These are phyloP conservation scores for Bryum argenteum DNA, from an alignment of 225 moss, liverwort and hornwort species.

Conservation along the genomic window DNA sequence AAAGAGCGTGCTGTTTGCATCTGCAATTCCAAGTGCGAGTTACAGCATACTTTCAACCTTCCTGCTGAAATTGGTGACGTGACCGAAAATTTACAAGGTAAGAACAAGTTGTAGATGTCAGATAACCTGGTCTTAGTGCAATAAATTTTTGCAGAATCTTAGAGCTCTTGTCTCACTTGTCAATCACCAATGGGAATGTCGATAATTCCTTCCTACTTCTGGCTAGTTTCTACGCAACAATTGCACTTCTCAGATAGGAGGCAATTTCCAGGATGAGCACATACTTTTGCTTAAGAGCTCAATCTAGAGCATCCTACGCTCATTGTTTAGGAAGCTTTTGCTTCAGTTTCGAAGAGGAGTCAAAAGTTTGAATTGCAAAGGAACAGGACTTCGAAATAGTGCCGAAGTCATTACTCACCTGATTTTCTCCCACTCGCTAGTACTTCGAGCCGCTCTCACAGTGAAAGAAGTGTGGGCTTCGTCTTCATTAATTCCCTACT, in stretches of 20 bases:
- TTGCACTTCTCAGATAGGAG: neutral
- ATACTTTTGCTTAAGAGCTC: neutral
- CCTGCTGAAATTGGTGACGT: constrained; percentile 64
- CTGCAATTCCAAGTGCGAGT: constrained; percentile 55
- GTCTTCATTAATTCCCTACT: neutral
- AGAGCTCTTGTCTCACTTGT: neutral
- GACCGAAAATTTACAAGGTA: constrained; percentile 67
- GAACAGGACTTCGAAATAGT: constrained; percentile 1
- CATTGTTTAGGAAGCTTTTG: constrained; percentile 11
- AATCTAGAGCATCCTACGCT: constrained; percentile 12
- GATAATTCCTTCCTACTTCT: neutral
- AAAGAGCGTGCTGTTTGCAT: constrained; percentile 58
- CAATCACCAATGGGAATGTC: constrained; percentile 13
- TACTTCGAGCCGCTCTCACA: constrained; percentile 18
- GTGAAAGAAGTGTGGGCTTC: constrained; percentile 16
- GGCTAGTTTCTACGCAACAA: constrained; percentile 1
- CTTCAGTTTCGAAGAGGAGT: neutral
- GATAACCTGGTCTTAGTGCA: constrained; percentile 7
- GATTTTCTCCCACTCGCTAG: constrained; percentile 1
- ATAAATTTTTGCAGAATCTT: constrained; percentile 21
- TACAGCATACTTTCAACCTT: constrained; percentile 54
- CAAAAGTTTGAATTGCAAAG: neutral
- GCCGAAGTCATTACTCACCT: constrained; percentile 15
- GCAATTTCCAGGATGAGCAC: constrained; percentile 22
- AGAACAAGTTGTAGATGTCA: constrained; percentile 29